Conservation (phyloP, 352 stramenopile species). For the Phytopythium sindhum region DNA sequence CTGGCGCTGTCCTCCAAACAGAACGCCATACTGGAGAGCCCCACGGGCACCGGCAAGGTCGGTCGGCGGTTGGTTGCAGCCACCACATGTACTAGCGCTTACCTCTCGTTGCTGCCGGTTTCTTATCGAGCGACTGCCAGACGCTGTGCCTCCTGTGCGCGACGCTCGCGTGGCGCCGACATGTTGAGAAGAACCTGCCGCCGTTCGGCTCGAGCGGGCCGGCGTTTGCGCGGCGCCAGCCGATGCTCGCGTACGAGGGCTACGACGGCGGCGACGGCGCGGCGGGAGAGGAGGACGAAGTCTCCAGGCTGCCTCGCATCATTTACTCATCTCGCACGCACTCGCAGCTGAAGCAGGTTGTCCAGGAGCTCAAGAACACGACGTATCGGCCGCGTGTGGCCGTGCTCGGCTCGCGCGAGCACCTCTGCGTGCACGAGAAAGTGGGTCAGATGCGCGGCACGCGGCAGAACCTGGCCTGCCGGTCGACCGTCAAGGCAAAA, state of each 20-base stretch:
- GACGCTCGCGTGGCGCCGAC: constrained; percentile 91
- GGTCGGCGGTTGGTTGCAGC: not conserved
- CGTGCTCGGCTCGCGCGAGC: constrained; percentile 94
- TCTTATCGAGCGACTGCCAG: constrained; percentile 18
- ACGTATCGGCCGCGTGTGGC: constrained; percentile 87
- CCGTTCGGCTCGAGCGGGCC: constrained; percentile 5
- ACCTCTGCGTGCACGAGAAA: constrained; percentile 97
- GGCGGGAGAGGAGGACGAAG: constrained; percentile 26
- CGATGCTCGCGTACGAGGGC: constrained; percentile 54
- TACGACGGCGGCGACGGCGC: constrained; percentile 16
- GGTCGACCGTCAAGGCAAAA: constrained; percentile 82
- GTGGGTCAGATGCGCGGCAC: constrained; percentile 82
- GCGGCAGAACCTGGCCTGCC: constrained; percentile 86
- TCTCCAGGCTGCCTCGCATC: constrained; percentile 80
- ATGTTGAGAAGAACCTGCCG: constrained; percentile 57
- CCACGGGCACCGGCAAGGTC: constrained; percentile 97
- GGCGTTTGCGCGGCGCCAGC: constrained; percentile 1
- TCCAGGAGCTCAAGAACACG: constrained; percentile 95
- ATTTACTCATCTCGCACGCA: constrained; percentile 99
- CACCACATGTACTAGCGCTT: not conserved
- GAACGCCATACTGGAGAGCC: constrained; percentile 97
- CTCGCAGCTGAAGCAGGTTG: constrained; percentile 97
- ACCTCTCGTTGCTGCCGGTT: not conserved
- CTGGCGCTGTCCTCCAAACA: constrained; percentile 86
- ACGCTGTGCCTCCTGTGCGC: constrained; percentile 97